These are phyloP conservation scores for Symmetrospora coprosmae DNA, from an alignment of 768 basidiomycete genomes.

Conservation along the genomic window DNA sequence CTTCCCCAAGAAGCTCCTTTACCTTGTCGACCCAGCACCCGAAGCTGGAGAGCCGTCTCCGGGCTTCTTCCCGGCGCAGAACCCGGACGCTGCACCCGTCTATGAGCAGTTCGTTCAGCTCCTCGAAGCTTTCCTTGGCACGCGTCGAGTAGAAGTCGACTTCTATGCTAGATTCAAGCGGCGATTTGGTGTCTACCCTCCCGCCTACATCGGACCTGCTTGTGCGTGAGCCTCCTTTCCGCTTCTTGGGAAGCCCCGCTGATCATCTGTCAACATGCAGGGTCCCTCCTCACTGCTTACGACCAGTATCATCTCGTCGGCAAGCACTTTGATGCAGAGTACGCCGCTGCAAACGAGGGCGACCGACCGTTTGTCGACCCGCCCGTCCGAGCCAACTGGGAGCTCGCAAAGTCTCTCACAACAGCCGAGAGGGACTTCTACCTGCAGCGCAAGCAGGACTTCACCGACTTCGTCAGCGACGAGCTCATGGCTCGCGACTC, in stretches of 20 bases:
- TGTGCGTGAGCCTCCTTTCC: not conserved
- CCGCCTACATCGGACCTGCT: conserved; percentile 22
- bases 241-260: not conserved
- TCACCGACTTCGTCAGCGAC: conserved; percentile 28
- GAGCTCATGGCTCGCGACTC: conserved; percentile 24
- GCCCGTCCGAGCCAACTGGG: conserved; percentile 29
- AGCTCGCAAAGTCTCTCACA: conserved; percentile 24
- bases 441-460: conserved; percentile 26
- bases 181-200: conserved; percentile 28
- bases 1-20: conserved; percentile 28
- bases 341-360: conserved; percentile 30
- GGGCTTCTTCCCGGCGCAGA: conserved; percentile 21
- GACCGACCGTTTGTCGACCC: conserved; percentile 31
- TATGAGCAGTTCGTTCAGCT: conserved; percentile 28
- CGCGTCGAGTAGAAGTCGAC: conserved; percentile 22
- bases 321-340: conserved; percentile 31
- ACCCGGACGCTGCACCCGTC: conserved; percentile 23
- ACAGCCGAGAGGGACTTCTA: conserved; percentile 24
- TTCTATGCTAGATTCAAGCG: conserved; percentile 8
- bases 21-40: not conserved
- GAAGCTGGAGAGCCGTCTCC: not conserved
- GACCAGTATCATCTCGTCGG: conserved; percentile 28
- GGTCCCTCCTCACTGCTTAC: conserved; percentile 25
- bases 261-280: not conserved
- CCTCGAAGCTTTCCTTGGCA: conserved; percentile 26